Evolutionary conservation across 2,329 filamentous ascomycete genomes (phyloP).

Genomic region (Cryphonectria parasitica): DNA sequence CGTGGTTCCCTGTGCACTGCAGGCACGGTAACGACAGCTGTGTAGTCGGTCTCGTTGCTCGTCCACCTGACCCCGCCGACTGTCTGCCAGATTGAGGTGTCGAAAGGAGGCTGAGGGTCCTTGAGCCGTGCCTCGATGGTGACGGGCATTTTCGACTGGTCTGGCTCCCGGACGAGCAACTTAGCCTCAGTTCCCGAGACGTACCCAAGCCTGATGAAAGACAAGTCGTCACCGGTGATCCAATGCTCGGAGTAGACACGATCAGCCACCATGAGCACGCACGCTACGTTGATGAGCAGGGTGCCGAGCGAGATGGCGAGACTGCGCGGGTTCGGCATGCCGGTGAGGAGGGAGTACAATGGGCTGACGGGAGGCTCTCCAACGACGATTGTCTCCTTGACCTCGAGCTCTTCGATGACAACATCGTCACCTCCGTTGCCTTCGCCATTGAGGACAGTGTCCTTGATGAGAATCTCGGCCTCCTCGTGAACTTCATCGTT

Average conservation of each 20-base stretch:
- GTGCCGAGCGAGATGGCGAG: slow-evolving; percentile 67
- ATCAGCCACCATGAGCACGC: slow-evolving; percentile 74
- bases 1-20: slow-evolving; percentile 69
- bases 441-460: slow-evolving; percentile 43
- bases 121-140: slow-evolving; percentile 67
- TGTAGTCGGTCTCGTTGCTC: slow-evolving; percentile 81
- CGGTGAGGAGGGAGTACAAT: slow-evolving; percentile 71
- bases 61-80: slow-evolving; percentile 69
- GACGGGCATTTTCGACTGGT: slow-evolving; percentile 75
- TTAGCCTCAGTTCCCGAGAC: slow-evolving; percentile 80
- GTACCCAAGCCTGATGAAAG: slow-evolving; percentile 86
- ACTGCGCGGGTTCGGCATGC: slow-evolving; percentile 75
- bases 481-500: slow-evolving; percentile 65
- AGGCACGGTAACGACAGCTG: slow-evolving; percentile 68
- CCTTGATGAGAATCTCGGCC: slow-evolving; percentile 58
- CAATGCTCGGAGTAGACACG: slow-evolving; percentile 76
- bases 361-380: slow-evolving; percentile 60
- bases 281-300: slow-evolving; percentile 70
- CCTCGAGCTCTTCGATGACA: slow-evolving; percentile 57
- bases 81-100: slow-evolving; percentile 66
- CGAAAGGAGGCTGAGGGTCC: slow-evolving; percentile 53
- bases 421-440: slow-evolving; percentile 39
- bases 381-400: slow-evolving; percentile 66
- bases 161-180: slow-evolving; percentile 83
- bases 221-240: slow-evolving; percentile 73